These are phyloP conservation scores for Neurospora hispaniola DNA, from an alignment of 495 filamentous ascomycete species.

Conservation along the genomic window DNA sequence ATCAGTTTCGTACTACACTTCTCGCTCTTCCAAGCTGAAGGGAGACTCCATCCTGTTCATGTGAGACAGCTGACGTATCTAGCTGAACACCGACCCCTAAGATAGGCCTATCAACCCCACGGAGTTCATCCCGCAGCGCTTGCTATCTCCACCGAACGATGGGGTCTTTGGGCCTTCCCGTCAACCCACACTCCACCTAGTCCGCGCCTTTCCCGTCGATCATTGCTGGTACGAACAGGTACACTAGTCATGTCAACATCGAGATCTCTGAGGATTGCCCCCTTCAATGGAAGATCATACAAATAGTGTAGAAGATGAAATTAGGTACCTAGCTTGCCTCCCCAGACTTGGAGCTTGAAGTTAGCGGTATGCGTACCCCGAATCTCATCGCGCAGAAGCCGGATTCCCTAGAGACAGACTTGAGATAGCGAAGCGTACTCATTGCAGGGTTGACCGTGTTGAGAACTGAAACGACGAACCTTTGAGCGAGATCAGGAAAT, in stretches of 20 bases:
- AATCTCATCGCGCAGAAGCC: neutral
- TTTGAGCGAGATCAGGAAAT: neutral
- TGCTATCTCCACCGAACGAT: neutral
- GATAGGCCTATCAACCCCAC: neutral
- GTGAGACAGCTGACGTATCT: neutral
- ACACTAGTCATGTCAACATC: neutral
- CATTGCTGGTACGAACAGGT: neutral
- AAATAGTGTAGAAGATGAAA: neutral
- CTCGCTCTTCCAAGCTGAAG: neutral
- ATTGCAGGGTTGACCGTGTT: neutral
- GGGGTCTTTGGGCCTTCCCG: neutral
- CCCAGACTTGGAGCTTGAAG: neutral
- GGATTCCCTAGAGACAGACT: neutral
- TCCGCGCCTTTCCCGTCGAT: neutral
- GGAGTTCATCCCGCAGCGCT: neutral
- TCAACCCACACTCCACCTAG: neutral
- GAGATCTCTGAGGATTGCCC: neutral
- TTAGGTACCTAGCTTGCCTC: neutral
- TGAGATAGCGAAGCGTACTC: neutral
- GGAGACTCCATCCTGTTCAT: neutral
- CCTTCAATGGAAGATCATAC: neutral
- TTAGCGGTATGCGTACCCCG: neutral
- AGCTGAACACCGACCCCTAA: neutral
- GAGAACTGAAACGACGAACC: neutral
- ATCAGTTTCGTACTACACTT: neutral